Base-by-base conservation (phyloP, 371 early-diverging fungal species). In the Mucor plumbeus region DNA sequence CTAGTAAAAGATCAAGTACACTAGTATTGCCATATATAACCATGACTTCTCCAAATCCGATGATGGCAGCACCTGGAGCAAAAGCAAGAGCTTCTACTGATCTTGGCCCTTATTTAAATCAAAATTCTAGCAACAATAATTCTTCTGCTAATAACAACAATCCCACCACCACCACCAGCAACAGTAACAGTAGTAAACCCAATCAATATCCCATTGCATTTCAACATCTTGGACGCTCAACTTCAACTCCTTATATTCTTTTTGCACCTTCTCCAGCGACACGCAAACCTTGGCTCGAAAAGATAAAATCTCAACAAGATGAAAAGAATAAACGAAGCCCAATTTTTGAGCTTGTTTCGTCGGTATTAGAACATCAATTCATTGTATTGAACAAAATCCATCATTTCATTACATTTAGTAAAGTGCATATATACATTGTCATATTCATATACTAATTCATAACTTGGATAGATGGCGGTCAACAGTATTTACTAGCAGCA, bases 221-320 rank as follows among this genome's bases (percentile, higher is more conserved):
- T 54, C 88, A 87, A 26, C 92, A 93, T 63, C 74, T 96, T 2
- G 95, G 72, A 5, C 83, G 91, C 21, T 73, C 86, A 4, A 88
- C 89, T 5, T 54, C 73, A 6, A 84, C 84, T 15, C 64, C 83
- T 19, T 69, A 91, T 67, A 90, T 89, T 0, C 76, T 97, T 36
- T 90, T 89, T 69, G 93, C 95, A 7, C 74, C 87, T 7, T 90
- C 91, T 35, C 74, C 84, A 14, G 91, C 93, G 0, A 93, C 91
- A 54, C 83, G 93, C 21, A 87, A 87, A 64, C 85, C 93, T 47
- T 96, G 96, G 96, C 69, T 90, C 39, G 92, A 94, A 48, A 88
- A 90, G 65, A 91, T 96, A 55, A 82, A 87, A 61, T 85, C 87
- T 59, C 93, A 92, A 73, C 86, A 88, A 60, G 83, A 83, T 48